Evolutionary conservation across 116 monocot genomes (phyloP), one percentile per base, ranked within the genome.

Genomic region (Iris pallida): DNA sequence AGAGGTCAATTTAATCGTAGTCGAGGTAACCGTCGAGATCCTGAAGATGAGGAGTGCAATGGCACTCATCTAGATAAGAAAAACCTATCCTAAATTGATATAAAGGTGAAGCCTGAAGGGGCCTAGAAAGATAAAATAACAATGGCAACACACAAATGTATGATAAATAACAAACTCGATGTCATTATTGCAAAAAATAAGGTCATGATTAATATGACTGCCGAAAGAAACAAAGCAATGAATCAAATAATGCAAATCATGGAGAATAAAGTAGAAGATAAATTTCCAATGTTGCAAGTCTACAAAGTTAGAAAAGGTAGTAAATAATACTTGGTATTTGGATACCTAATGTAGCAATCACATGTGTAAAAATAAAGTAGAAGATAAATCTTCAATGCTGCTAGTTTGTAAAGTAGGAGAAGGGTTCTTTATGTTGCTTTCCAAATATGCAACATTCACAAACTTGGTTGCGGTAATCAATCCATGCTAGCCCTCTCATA

Each of bases 371-470:
- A 19, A 61, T 42, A 44, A 61, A 14, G 5, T 3, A 30, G 4
- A 14, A n/a, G n/a, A n/a, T n/a, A n/a, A n/a, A n/a, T 64, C 16
- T 47, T 5, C 15, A 16, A 45, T 45, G 45, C 64, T 45, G 6
- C 4, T 4, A 1, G 64, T 4, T 16, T 64, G 45, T 5, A 43
- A 1, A 15, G 2, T 47, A 17, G 45, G 64, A 17, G n/a, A 64
- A 64, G 44, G 46, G 17, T 17, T 64, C 47, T 47, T 4, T 15
- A 15, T 47, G 16, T 10, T 64, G 43, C 64, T 64, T 64, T 46
- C 46, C 15, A 2, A 64, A 4, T 4, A 64, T 47, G n/a, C 43
- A 46, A 46, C 64, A 43, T 47, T 64, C 64, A 64, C 64, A 64
- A 16, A 64, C 46, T 47, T 64, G 46, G 46, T 64, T 47, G 16